Evolutionary conservation across 257 asterid species (phyloP).

Genomic region (Capsicum chinense): DNA sequence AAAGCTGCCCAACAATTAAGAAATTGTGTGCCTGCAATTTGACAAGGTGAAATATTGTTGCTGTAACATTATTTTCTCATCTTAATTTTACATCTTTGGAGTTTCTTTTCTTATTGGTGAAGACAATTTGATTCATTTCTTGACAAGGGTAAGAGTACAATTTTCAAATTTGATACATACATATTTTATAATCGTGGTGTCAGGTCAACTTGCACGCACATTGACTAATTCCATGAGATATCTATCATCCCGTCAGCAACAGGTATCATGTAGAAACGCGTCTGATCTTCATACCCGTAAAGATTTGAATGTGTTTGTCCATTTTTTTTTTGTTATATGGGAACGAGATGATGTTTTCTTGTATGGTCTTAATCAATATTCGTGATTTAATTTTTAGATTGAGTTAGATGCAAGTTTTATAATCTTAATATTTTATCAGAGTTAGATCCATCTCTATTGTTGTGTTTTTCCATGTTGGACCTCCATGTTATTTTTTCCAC

Average conservation of each 20-base stretch:
- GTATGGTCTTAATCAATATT: background rate
- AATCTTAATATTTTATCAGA: background rate
- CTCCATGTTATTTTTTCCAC: background rate
- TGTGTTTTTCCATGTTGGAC: background rate
- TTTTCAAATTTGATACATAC: background rate
- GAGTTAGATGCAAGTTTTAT: background rate
- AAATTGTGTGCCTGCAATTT: background rate
- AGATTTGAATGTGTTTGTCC: background rate
- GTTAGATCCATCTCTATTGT: background rate
- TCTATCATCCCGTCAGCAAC: too few species aligned
- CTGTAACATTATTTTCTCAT: background rate
- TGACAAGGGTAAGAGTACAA: background rate
- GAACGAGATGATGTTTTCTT: background rate
- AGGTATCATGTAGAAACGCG: too few species aligned
- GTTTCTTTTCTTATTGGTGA: background rate
- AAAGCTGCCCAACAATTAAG: slow-evolving; percentile 2
- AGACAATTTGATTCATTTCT: background rate
- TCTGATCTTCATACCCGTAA: background rate
- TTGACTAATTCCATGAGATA: too few species aligned
- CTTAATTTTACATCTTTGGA: background rate
- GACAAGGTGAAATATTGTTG: background rate
- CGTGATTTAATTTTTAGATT: background rate
- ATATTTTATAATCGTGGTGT: too few species aligned
- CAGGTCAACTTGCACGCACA: too few species aligned
- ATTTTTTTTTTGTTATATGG: background rate